Evolutionary conservation across 192 early-diverging fungal genomes (phyloP).

Genomic region (Umbelopsis ramanniana): DNA sequence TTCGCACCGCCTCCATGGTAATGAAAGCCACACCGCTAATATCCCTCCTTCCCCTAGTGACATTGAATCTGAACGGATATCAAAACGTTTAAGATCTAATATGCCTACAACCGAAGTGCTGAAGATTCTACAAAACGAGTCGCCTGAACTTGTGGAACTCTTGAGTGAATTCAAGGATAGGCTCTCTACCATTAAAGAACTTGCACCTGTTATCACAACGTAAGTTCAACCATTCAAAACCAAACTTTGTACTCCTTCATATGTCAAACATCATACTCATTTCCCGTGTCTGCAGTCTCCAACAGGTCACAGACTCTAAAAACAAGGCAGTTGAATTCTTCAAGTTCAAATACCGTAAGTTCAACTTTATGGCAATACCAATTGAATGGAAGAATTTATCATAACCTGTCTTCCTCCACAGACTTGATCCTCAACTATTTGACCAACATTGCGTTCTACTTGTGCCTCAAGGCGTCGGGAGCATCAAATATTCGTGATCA

Average conservation of each 20-base stretch:
- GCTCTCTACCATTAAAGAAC: slow-evolving; percentile 38
- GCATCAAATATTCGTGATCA: slow-evolving; percentile 69
- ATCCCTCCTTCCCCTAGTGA: slow-evolving; percentile 1
- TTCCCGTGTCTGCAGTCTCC: neutral
- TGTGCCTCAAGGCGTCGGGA: slow-evolving; percentile 69
- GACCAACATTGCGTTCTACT: slow-evolving; percentile 89
- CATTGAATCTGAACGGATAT: slow-evolving; percentile 43
- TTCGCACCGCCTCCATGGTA: neutral
- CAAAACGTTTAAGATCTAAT: slow-evolving; percentile 46
- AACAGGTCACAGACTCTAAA: neutral
- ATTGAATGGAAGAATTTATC: no score
- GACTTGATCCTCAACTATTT: slow-evolving; percentile 72
- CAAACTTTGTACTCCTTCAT: neutral
- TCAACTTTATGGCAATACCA: no score
- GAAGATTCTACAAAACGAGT: slow-evolving; percentile 69
- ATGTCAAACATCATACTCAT: neutral
- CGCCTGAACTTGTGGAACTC: slow-evolving; percentile 75
- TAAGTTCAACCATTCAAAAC: slow-evolving; percentile 21
- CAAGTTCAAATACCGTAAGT: slow-evolving; percentile 43
- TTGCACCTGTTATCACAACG: slow-evolving; percentile 36
- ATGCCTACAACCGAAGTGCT: slow-evolving; percentile 65
- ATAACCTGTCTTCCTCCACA: neutral
- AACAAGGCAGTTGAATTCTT: slow-evolving; percentile 27
- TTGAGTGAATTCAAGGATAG: slow-evolving; percentile 65
- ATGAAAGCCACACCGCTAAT: neutral